Conservation (phyloP, 2,329 filamentous ascomycete genomes). For the Fonsecaea nubica region DNA sequence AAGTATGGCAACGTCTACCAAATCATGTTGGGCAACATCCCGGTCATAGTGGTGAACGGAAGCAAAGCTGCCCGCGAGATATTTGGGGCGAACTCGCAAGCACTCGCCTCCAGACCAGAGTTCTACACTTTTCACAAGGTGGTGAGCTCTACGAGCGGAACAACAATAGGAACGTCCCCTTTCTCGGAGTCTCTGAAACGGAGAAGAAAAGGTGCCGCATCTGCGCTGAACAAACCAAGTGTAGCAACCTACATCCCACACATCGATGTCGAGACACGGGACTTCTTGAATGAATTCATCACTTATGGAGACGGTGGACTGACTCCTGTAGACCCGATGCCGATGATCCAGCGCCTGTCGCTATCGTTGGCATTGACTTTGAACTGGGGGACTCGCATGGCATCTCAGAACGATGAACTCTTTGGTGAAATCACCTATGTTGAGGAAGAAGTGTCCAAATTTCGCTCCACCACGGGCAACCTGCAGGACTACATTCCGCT, state of each 20-base stretch:
- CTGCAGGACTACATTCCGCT: constrained; percentile 68
- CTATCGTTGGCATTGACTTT: constrained; percentile 68
- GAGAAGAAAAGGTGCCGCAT: constrained; percentile 68
- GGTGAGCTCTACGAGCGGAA: constrained; percentile 61
- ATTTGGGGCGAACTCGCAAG: constrained; percentile 61
- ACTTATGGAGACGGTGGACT: constrained; percentile 63
- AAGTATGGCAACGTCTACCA: constrained; percentile 62
- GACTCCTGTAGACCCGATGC: constrained; percentile 67
- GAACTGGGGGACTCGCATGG: constrained; percentile 70
- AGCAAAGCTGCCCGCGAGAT: constrained; percentile 59
- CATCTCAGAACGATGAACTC: constrained; percentile 64
- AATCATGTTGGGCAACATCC: constrained; percentile 64
- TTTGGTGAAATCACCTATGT: constrained; percentile 69
- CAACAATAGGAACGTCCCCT: constrained; percentile 71
- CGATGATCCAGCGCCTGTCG: constrained; percentile 70
- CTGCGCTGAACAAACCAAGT: constrained; percentile 69
- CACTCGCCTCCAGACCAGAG: constrained; percentile 62
- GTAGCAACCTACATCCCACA: constrained; percentile 68
- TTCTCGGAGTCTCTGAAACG: constrained; percentile 70
- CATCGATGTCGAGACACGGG: constrained; percentile 67
- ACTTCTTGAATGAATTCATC: constrained; percentile 67
- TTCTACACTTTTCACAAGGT: constrained; percentile 68
- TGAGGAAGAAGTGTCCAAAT: constrained; percentile 66
- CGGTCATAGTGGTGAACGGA: constrained; percentile 63
- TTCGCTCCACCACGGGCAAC: constrained; percentile 66